phyloP scores from a whole-genome alignment of 2,329 filamentous ascomycete genomes.

The Chrysoporthe puriensis region DNA sequence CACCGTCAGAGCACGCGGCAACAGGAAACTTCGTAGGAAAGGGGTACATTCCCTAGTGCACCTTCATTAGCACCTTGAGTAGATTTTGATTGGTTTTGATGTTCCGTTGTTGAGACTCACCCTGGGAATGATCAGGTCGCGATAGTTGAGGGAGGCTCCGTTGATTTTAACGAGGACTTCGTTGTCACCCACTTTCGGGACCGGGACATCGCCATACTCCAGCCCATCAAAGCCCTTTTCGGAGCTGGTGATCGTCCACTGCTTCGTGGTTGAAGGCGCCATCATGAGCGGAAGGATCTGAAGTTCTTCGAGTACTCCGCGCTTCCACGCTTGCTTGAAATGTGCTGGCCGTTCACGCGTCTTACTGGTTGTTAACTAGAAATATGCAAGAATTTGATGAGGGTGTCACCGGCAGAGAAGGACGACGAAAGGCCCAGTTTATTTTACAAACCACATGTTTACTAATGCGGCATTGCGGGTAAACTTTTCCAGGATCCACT shows the following conservation, averaged over 20 bases:
- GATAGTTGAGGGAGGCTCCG: constrained; percentile 58
- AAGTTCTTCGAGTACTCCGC: background rate
- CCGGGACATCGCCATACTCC: constrained; percentile 53
- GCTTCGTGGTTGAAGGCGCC: constrained; percentile 49
- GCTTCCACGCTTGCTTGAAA: background rate
- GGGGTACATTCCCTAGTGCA: constrained; percentile 47
- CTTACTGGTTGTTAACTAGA: background rate
- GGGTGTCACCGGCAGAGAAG: background rate
- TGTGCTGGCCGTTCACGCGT: background rate
- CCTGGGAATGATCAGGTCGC: constrained; percentile 54
- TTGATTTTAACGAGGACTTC: constrained; percentile 72
- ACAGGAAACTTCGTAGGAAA: constrained; percentile 48
- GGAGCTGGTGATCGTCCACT: constrained; percentile 58
- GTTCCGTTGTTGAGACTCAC: constrained; percentile 26
- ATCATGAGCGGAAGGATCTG: constrained; percentile 17
- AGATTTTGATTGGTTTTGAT: background rate
- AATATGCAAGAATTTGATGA: background rate
- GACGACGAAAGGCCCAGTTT: background rate
- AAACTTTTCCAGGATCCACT: background rate
- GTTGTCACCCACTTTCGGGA: constrained; percentile 68
- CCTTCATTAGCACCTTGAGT: background rate
- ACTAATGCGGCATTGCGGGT: background rate
- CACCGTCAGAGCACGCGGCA: constrained; percentile 56
- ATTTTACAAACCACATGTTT: background rate
- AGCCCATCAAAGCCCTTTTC: constrained; percentile 64